Conservation (phyloP, 169 alveolate genomes). For the Babesia bigemina region DNA sequence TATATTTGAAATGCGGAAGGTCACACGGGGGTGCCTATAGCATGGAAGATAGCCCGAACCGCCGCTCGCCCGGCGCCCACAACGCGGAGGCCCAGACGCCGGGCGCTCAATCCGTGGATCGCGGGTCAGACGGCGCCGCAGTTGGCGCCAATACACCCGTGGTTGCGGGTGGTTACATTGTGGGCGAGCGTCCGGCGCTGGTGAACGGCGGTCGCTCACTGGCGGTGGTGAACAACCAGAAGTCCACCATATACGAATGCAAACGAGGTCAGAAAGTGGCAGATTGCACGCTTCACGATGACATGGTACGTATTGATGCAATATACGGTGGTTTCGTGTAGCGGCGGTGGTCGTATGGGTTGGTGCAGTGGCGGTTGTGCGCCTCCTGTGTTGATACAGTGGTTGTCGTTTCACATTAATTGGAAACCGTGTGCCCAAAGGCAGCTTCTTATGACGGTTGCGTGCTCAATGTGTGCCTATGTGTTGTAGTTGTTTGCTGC, state of each 20-base stretch:
- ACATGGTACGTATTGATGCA: slow-evolving; percentile 29
- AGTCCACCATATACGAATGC: slow-evolving; percentile 53
- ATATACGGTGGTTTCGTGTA: no score
- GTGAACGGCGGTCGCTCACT: slow-evolving; percentile 12
- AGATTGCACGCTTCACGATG: slow-evolving; percentile 25
- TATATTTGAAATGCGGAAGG: not conserved
- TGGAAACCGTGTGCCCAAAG: no score
- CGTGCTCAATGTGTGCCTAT: no score
- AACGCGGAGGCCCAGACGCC: not conserved
- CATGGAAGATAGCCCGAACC: slow-evolving; percentile 1
- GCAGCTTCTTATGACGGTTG: no score
- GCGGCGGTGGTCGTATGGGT: not conserved
- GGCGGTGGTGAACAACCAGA: slow-evolving; percentile 57
- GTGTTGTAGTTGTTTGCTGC: no score
- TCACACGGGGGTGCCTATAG: not conserved
- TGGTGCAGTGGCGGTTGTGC: not conserved
- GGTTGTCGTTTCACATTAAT: not conserved
- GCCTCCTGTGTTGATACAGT: no score
- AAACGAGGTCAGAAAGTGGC: slow-evolving; percentile 27
- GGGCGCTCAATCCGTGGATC: not conserved
- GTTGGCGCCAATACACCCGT: not conserved
- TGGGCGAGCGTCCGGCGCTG: slow-evolving; percentile 52
- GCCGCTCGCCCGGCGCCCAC: not conserved
- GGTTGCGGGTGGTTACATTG: slow-evolving; percentile 55
- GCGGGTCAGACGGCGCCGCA: not conserved